These are phyloP conservation scores for Phytophthora fragariaefolia DNA, from an alignment of 352 stramenopile species.

Conservation along the genomic window DNA sequence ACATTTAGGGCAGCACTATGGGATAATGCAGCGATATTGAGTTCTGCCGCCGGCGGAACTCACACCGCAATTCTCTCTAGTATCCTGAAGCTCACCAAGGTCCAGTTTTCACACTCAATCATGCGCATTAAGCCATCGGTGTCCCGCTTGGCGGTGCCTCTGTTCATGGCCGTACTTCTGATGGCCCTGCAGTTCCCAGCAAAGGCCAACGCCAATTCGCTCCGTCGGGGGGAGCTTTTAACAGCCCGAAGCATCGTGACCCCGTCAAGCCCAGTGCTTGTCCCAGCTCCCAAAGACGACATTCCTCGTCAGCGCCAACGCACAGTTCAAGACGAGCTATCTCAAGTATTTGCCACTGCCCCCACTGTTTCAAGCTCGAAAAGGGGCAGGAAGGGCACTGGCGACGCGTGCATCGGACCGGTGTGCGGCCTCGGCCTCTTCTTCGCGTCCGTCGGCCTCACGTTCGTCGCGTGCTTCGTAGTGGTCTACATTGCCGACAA, in stretches of 20 bases:
- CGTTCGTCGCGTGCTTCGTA: conserved; percentile 41
- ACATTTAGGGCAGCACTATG: conserved; percentile 8
- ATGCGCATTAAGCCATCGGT: conserved; percentile 22
- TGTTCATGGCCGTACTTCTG: conserved; percentile 26
- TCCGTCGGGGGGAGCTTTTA: conserved; percentile 17
- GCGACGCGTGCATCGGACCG: conserved; percentile 43
- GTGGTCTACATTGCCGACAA: conserved; percentile 51
- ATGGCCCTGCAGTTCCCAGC: conserved; percentile 22
- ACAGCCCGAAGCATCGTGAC: conserved; percentile 17
- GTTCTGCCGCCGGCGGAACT: neutral
- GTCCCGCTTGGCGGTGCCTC: conserved; percentile 14
- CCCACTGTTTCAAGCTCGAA: conserved; percentile 16
- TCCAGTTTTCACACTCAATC: neutral
- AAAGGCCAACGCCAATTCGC: conserved; percentile 28
- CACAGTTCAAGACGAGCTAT: conserved; percentile 28
- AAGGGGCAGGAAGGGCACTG: conserved; percentile 34
- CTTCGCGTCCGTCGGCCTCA: conserved; percentile 46
- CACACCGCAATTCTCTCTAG: conserved; percentile 14
- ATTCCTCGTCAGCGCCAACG: conserved; percentile 18
- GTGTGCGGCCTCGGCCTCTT: conserved; percentile 50
- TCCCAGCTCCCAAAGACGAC: neutral
- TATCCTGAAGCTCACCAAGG: neutral
- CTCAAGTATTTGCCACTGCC: conserved; percentile 27
- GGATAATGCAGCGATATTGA: conserved; percentile 8
- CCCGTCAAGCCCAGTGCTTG: conserved; percentile 16